Percentiles rank a stretch among this genome's conserved stretches.
Conservation (phyloP, 305 asterid species). For the Fraxinus baroniana region DNA sequence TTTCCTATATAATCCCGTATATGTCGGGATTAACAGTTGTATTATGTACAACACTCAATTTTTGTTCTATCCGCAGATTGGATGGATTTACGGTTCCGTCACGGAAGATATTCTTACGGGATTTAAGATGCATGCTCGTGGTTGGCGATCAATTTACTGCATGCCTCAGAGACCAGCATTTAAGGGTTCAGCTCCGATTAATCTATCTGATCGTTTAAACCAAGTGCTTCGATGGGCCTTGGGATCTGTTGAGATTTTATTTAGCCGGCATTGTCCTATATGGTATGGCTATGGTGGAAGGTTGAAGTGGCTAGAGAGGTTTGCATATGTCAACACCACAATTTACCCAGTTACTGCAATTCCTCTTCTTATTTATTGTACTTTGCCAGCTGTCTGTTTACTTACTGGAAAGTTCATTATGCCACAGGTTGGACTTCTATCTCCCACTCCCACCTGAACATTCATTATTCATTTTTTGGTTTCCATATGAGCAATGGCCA, state of each 20-base stretch:
- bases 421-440: conserved; percentile 43
- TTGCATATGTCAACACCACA: conserved; percentile 65
- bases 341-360: conserved; percentile 55
- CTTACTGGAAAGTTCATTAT: conserved; percentile 56
- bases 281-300: conserved; percentile 66
- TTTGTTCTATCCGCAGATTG: conserved; percentile 46
- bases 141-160: conserved; percentile 62
- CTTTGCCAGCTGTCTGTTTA: conserved; percentile 54
- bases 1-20: not conserved
- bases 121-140: conserved; percentile 80
- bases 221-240: conserved; percentile 70
- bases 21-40: not conserved
- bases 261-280: conserved; percentile 58
- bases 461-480: not conserved
- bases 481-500: not conserved
- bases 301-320: conserved; percentile 71
- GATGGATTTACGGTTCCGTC: conserved; percentile 85
- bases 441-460: not conserved
- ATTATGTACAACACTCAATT: not conserved
- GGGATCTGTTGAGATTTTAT: conserved; percentile 61
- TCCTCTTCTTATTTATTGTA: conserved; percentile 54
- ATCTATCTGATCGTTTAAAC: conserved; percentile 60
- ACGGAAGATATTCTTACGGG: conserved; percentile 89
- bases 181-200: conserved; percentile 58
- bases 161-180: conserved; percentile 60